These are phyloP conservation scores for Castanea mollissima DNA, from an alignment of 306 rosid genomes.

Conservation along the genomic window DNA sequence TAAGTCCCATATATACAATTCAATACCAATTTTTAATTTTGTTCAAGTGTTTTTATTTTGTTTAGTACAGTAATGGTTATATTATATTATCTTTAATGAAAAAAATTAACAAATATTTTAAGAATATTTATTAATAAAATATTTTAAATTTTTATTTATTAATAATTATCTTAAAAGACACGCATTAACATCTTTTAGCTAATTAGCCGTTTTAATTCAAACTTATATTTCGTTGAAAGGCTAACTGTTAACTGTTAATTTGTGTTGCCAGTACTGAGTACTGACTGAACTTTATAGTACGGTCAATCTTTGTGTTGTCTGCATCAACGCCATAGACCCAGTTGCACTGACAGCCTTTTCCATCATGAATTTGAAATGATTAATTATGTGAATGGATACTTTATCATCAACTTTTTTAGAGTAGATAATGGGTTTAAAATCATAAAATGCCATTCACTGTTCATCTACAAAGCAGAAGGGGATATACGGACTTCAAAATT, in stretches of 20 bases:
- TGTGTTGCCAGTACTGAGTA: neutral
- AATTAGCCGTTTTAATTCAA: neutral
- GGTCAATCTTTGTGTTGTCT: conserved; percentile 16
- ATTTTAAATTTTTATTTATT: too few relatives aligned
- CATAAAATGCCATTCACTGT: neutral
- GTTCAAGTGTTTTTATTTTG: too few relatives aligned
- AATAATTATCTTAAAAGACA: too few relatives aligned
- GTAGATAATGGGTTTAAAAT: neutral
- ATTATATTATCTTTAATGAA: too few relatives aligned
- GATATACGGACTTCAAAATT: neutral
- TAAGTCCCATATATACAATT: too few relatives aligned
- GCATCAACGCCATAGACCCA: neutral
- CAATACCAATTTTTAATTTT: too few relatives aligned
- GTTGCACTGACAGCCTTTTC: neutral
- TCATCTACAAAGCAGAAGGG: neutral
- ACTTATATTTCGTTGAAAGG: neutral
- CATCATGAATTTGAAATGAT: conserved; percentile 1
- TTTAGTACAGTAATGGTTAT: too few relatives aligned
- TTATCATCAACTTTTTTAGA: neutral
- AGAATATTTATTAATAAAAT: fast-evolving
- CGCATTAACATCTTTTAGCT: neutral
- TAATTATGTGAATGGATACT: neutral
- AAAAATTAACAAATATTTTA: too few relatives aligned
- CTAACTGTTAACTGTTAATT: too few relatives aligned
- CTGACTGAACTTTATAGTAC: conserved; percentile 1